These are phyloP conservation scores for Pleochaeta shiraiana DNA, from an alignment of 2,329 filamentous ascomycete genomes.

Conservation along the genomic window DNA sequence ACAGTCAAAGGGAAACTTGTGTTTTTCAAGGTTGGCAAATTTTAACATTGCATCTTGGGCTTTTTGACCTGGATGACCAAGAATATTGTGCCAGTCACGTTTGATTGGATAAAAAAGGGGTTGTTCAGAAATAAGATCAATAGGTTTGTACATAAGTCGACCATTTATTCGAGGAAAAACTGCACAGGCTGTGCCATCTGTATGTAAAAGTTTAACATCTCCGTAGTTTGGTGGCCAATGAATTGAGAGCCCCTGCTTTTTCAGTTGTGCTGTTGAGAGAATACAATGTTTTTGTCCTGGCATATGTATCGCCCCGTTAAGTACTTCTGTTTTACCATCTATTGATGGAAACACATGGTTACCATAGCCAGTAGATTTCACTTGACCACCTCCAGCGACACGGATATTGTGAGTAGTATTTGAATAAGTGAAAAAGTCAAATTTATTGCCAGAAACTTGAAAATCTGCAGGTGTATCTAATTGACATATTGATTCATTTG, in stretches of 20 bases:
- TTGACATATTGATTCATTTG: not conserved
- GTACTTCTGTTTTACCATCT: not conserved
- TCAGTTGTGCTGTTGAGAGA: not conserved
- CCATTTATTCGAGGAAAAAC: not conserved
- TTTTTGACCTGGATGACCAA: slow-evolving; percentile 3
- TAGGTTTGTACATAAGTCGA: not conserved
- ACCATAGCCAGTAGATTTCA: not conserved
- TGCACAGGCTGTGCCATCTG: not conserved
- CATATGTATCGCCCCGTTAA: not conserved
- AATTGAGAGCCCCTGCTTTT: not conserved
- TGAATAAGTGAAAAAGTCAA: not conserved
- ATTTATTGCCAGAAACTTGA: not conserved
- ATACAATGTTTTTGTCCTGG: not conserved
- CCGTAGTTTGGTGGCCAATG: not conserved
- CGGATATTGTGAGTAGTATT: not conserved
- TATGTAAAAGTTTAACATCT: not conserved
- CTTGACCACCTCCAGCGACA: not conserved
- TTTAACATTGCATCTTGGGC: not conserved
- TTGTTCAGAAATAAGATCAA: not conserved
- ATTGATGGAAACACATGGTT: not conserved
- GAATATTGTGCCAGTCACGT: not conserved
- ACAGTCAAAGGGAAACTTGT: not conserved
- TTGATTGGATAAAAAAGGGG: not conserved
- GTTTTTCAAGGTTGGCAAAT: not conserved
- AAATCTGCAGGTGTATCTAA: not conserved